A percentile compares a stretch with the other conserved stretches of the same genome.
phyloP scores from a whole-genome alignment of 2,329 filamentous ascomycete genomes.

The Diaporthe batatas region DNA sequence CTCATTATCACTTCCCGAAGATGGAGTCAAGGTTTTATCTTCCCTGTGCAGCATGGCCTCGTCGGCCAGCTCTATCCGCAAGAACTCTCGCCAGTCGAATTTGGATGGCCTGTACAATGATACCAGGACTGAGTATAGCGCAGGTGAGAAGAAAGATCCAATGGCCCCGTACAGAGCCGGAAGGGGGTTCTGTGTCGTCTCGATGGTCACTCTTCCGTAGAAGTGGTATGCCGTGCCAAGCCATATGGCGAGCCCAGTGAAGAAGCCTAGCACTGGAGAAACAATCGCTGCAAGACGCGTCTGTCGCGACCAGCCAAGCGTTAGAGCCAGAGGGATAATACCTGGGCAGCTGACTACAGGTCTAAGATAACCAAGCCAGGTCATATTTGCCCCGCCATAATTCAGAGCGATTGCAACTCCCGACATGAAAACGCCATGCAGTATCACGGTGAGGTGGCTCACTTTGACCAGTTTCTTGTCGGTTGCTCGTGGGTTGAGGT shows the following conservation, averaged over 20 bases:
- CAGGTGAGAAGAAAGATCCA: slow-evolving; percentile 60
- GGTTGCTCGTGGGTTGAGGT: slow-evolving; percentile 60
- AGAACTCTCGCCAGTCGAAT: slow-evolving; percentile 55
- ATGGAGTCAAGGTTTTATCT: not conserved
- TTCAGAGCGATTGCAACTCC: slow-evolving; percentile 61
- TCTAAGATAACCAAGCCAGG: slow-evolving; percentile 53
- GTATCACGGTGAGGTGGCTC: slow-evolving; percentile 61
- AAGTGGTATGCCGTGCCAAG: slow-evolving; percentile 55
- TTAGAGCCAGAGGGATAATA: slow-evolving; percentile 60
- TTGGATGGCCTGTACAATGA: slow-evolving; percentile 55
- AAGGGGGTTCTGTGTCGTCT: slow-evolving; percentile 54
- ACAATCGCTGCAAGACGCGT: slow-evolving; percentile 55
- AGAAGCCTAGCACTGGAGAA: slow-evolving; percentile 57
- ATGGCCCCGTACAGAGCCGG: slow-evolving; percentile 60
- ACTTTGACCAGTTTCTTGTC: slow-evolving; percentile 57
- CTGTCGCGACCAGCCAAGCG: slow-evolving; percentile 60
- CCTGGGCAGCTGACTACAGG: slow-evolving; percentile 49
- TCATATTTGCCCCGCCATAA: slow-evolving; percentile 63
- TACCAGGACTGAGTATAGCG: slow-evolving; percentile 59
- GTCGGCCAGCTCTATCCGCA: slow-evolving; percentile 60
- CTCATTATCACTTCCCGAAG: slow-evolving; percentile 21
- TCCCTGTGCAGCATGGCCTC: slow-evolving; percentile 49
- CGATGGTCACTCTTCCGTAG: slow-evolving; percentile 56
- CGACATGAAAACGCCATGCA: slow-evolving; percentile 62
- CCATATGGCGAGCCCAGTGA: slow-evolving; percentile 59